Evolutionary conservation across 257 asterid species (phyloP), one percentile per base, ranked within the genome.

Genomic region (Euphrasia confusa): DNA sequence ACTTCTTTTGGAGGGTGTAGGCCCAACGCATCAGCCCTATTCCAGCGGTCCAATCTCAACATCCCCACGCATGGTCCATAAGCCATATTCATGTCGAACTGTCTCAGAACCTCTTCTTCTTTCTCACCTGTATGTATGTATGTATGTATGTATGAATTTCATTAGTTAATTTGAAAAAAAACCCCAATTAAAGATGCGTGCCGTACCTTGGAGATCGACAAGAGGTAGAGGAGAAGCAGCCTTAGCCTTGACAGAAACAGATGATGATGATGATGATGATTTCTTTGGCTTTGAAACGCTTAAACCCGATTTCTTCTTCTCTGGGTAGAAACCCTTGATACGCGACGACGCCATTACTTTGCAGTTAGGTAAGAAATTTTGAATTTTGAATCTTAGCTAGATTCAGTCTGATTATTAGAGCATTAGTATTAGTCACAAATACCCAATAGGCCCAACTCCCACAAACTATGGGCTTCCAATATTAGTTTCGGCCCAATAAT

Each of bases 31-130:
- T 64, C 65, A 27, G 97, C 90, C 12, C 95, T 85, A 40, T 80
- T 82, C 94, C 90, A 89, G 7, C 97, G 90, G 0, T 76, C 95
- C 55, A 82, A 73, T 54, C 95, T 78, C 68, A 60, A 72, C 85
- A 89, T 77, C 65, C 97, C 97, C 49, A 89, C 37, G 79, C 96
- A 89, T 6, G 97, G 94, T 44, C 97, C 97, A 48, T 80, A 89
- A 8, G 75, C 84, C 87, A 84, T 82, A 80, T 84, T 84, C 90
- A 84, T 49, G 79, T 89, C 97, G 39, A 89, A 86, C 61, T 80
- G 89, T 80, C 90, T 80, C 21, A 89, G 77, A 62, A 79, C 57
- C 64, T 70, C 80, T 80, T 84, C 94, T 26, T 84, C 94, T 26
- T 73, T 70, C n/a, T 30, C 83, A 76, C 84, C 89, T 70, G 57